Evolutionary conservation across 2,329 filamentous ascomycete genomes (phyloP), one percentile per base, ranked within the genome.

Genomic region (Fusarium guadeloupense): DNA sequence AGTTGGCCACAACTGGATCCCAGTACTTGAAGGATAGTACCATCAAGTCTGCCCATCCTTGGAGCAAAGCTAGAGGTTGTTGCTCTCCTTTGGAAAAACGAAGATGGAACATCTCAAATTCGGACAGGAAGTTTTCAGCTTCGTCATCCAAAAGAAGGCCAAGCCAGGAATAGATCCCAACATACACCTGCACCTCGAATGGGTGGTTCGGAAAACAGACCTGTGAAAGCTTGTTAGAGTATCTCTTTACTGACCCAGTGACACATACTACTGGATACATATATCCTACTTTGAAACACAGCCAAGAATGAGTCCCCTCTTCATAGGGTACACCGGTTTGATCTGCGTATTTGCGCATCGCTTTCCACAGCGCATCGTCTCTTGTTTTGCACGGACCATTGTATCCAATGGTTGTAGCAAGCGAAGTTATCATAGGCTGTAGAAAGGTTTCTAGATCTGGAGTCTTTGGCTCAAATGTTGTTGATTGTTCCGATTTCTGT

Each of bases 11-110:
- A 0, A 38, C 14, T 4, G 55, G 34, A n/a, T 59, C 59, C 50
- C 55, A 62, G 6, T 51, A 30, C 28, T 48, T 34, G 10, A 55
- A 62, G 1, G 21, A 21, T 4, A 52, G 1, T 0, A 17, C 41
- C 46, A 59, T 44, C 2, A 62, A n/a, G 12, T 56, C 46, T 3
- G 59, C 59, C 55, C 50, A 62, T 1, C 38, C 50, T 9, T 59
- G 55, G 0, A 62, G 28, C 2, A 59, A 16, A 1, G 46, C 45
- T 0, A 59, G 19, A 3, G 45, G 42, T 0, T 62, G 55, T 2
- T 35, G 34, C 1, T 48, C 30, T 4, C 42, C 50, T 0, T 28
- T 34, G 2, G 14, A 44, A 5, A 62, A 56, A 14, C 50, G 34
- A 5, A 17, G 33, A 37, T 62, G 59, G 4, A 62, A 62, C 17